These are phyloP conservation scores for Parmelia sp. DNA, from an alignment of 495 filamentous ascomycete species.

Conservation along the genomic window DNA sequence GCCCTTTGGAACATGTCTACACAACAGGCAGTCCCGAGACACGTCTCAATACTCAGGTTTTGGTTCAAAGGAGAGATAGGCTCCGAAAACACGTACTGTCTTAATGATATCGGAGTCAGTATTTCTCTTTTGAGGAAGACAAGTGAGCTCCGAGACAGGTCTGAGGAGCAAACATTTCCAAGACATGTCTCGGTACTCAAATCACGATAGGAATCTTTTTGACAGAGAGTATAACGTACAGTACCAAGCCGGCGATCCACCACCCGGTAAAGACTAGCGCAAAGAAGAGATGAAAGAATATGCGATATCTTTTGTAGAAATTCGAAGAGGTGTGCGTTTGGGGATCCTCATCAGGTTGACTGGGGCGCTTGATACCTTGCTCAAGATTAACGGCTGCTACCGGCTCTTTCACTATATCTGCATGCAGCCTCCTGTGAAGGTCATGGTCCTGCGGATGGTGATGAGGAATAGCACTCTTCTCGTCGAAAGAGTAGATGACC, in stretches of 20 bases:
- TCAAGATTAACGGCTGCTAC: slow-evolving; percentile 25
- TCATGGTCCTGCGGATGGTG: slow-evolving; percentile 37
- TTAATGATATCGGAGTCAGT: too few species aligned
- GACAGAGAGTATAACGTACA: too few species aligned
- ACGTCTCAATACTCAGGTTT: too few species aligned
- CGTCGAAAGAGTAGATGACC: slow-evolving; percentile 43
- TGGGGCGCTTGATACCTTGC: slow-evolving; percentile 17
- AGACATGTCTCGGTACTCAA: too few species aligned
- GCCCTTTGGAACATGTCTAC: too few species aligned
- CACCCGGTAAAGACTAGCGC: slow-evolving; percentile 62
- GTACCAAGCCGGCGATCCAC: slow-evolving; percentile 79
- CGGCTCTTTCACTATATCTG: slow-evolving; percentile 24
- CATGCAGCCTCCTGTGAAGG: slow-evolving; percentile 30
- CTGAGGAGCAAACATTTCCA: too few species aligned
- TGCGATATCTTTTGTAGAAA: slow-evolving; percentile 36
- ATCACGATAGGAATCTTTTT: too few species aligned
- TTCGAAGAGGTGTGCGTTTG: slow-evolving; percentile 28
- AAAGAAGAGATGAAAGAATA: slow-evolving; percentile 44
- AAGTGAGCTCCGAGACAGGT: too few species aligned
- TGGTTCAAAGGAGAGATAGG: too few species aligned
- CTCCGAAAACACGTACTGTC: too few species aligned
- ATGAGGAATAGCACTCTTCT: slow-evolving; percentile 42
- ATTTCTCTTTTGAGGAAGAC: too few species aligned
- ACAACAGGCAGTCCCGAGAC: too few species aligned
- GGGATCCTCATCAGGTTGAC: slow-evolving; percentile 28